Conservation (phyloP, 176 grass and related monocot species). For the Raddia distichophylla region DNA sequence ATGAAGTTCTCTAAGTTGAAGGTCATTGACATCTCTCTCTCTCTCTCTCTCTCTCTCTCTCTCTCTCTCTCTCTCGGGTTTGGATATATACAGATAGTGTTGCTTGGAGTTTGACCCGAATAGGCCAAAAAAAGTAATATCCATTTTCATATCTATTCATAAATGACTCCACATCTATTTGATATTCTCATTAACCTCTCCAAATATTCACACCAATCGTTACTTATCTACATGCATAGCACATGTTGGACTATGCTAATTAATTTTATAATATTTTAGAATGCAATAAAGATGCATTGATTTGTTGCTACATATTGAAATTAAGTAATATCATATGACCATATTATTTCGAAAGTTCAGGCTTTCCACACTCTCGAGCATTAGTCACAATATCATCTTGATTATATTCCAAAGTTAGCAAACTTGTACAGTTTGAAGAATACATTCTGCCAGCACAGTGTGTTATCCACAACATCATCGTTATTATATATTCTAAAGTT, state of each 20-base stretch:
- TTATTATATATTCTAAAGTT: no score
- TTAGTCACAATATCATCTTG: background rate
- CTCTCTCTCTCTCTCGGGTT: background rate
- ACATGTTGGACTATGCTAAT: background rate
- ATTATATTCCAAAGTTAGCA: background rate
- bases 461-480: no score
- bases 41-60: background rate
- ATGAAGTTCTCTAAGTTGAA: background rate
- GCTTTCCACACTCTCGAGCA: background rate
- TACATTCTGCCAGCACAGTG: no score
- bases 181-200: background rate
- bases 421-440: no score
- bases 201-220: background rate
- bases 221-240: background rate
- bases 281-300: slow-evolving; percentile 23
- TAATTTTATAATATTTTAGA: background rate
- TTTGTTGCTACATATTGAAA: background rate
- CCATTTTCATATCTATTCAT: background rate
- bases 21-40: background rate
- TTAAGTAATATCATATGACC: background rate
- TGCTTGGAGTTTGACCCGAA: background rate
- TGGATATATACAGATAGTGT: background rate
- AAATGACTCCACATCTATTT: background rate
- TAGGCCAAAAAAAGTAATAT: background rate
- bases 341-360: background rate